Base-by-base conservation (phyloP, 129 eudicot species). In the Cynara cardunculus region DNA sequence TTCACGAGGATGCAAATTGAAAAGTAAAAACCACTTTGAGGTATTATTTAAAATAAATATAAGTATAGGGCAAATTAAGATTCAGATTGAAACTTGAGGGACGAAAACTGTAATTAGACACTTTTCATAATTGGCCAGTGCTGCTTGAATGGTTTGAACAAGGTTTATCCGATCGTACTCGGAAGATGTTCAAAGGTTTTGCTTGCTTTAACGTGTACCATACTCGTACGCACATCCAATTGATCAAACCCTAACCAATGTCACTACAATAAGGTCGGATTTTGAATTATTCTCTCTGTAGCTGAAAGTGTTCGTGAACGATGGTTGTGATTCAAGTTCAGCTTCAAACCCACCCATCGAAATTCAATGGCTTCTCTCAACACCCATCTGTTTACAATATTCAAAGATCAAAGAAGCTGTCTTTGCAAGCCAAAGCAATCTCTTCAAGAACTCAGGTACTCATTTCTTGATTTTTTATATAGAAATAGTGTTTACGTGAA, bases 401-500 rank as follows among this genome's bases (percentile, higher is more conserved):
- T 76, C 87, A 74, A 35, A 69, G 77, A 80, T 80, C 77, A 77
- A 89, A 83, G 72, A 90, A 77, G 5, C 61, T 26, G 30, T 71
- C 69, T 49, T 64, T 79, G 22, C 88, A 80, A 49, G 79, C 93
- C 44, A 88, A 85, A 82, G 88, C 92, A 24, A n/a, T 69, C 72
- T 86, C 97, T 64, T 90, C 97, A 71, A 89, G 89, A 86, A 93
- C 97, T 78, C 93, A 92, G 83, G 94, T 90, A 78, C 46, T 69
- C 81, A 28, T 56, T 68, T 85, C 27, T 79, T 2, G 39, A 56
- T 5, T 56, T 56, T 56, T 1, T 8, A 56, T n/a, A n/a, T 56
- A 18, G 24, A 56, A 53, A 56, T 21, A 56, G 24, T 56, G 65
- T 56, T 18, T 56, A 56, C 8, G 5, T 6, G 10, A 14, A n/a